Conservation (phyloP, 129 eudicot species). For the Oenanthe sinensis region DNA sequence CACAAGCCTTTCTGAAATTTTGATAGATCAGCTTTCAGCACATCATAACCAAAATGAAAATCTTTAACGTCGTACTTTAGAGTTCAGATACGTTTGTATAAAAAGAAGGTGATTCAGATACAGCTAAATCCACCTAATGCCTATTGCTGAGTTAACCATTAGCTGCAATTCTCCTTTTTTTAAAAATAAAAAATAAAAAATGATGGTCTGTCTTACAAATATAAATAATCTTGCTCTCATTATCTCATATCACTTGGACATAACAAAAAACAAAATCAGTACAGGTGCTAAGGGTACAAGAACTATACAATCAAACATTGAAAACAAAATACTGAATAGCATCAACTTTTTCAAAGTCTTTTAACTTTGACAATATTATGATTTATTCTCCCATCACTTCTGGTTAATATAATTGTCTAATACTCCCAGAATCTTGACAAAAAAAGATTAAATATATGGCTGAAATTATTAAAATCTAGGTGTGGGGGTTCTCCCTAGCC, state of each 20-base stretch:
- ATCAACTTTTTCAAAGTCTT: not conserved
- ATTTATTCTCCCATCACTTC: not conserved
- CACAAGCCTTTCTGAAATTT: constrained; percentile 46
- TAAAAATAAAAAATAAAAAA: too few species aligned
- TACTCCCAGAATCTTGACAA: not conserved
- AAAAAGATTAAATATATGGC: not conserved
- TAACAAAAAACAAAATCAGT: not conserved
- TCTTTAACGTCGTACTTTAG: too few species aligned
- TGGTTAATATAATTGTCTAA: not conserved
- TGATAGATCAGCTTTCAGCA: too few species aligned
- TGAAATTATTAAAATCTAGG: not conserved
- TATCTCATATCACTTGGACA: not conserved
- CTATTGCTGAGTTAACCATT: not conserved
- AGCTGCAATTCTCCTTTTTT: not conserved
- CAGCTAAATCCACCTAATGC: constrained; percentile 17
- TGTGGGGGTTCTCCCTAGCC: not conserved
- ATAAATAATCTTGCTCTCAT: not conserved
- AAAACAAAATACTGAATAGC: not conserved
- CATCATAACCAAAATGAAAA: too few species aligned
- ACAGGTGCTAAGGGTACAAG: not conserved
- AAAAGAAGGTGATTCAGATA: too few species aligned
- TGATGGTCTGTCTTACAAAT: not conserved
- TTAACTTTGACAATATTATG: not conserved
- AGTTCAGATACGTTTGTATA: too few species aligned
- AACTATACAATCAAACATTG: not conserved